phyloP scores from a whole-genome alignment of 768 basidiomycete species.

The Lactifluus hygrophoroides region DNA sequence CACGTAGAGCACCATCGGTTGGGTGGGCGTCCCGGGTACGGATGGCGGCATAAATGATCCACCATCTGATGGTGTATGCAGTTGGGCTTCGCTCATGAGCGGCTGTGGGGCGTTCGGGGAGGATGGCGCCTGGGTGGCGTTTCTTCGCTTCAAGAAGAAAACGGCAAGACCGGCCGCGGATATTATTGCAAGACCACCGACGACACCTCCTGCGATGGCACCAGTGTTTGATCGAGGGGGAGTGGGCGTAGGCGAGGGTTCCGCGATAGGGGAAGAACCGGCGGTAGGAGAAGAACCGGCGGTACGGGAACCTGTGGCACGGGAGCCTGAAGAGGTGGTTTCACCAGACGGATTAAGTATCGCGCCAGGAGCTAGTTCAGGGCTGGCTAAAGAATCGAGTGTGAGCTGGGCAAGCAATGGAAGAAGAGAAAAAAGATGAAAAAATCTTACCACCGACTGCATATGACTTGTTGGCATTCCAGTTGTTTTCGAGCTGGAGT shows the following conservation, averaged over 20 bases:
- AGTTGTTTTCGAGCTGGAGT: neutral
- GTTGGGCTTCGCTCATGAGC: neutral
- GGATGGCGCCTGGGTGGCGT: neutral
- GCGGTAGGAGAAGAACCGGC: neutral
- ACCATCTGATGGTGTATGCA: neutral
- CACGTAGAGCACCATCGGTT: constrained; percentile 5
- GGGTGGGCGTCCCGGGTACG: neutral
- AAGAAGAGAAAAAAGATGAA: too few relatives aligned
- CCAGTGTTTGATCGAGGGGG: neutral
- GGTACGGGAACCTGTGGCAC: neutral
- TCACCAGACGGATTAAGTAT: neutral
- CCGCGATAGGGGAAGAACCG: neutral
- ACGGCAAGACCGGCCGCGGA: neutral
- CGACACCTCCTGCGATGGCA: neutral
- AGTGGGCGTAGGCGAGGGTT: neutral
- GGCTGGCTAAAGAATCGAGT: neutral
- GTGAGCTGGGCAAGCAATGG: neutral
- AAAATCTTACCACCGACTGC: neutral
- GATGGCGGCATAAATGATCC: neutral
- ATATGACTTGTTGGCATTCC: neutral
- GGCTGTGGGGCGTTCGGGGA: neutral
- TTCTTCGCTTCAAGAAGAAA: neutral
- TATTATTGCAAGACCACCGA: neutral
- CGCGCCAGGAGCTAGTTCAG: neutral
- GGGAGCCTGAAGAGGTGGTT: neutral